Base-by-base conservation (phyloP, 352 stramenopile genomes). In the Phytopythium vexans region DNA sequence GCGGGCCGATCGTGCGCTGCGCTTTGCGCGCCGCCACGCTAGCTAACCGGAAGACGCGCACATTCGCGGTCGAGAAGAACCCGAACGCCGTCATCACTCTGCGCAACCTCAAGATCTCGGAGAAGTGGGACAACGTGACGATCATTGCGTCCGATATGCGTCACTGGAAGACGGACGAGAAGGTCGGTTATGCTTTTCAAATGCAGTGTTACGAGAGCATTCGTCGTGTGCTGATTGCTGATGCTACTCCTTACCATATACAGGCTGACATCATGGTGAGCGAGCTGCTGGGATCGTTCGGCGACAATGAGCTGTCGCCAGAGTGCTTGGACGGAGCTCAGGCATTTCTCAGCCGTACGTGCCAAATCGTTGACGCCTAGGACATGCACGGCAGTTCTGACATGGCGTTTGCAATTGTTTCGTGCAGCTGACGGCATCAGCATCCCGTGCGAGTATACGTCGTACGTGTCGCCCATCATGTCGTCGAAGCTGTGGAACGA, bases 1-100 rank as follows among this genome's bases (percentile, higher is more conserved):
- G 97, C 15, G 97, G 97, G 10, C 97, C 97, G 3, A 75, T 99
- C 9, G 96, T 99, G 4, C 80, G 83, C 4, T 88, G 88, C 14
- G 74, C 88, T 8, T 63, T 98, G 37, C 76, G 75, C 37, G 95
- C 92, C 0, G 77, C 84, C 3, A 68, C 62, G 21, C 49, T 68
- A 0, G 76, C 84, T 8, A 79, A 88, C n/a, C 74, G 85, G 3
- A 77, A 70, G 47, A 90, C 92, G 11, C 68, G 81, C 11, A 90
- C 99, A 53, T 97, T 97, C 50, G 97, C 96, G 0, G 86, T 99
- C 14, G 97, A 99, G 72, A 99, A 99, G 73, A 99, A 99, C 72
- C 90, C 95, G 7, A 99, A 98, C 53, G 97, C 97, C 6, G 80
- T 99, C 31, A 88, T 99, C 39, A 99, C 97, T 44, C 57, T 92